These are phyloP conservation scores for Candida lessepsii DNA, from an alignment of 805 yeast species.

Conservation along the genomic window DNA sequence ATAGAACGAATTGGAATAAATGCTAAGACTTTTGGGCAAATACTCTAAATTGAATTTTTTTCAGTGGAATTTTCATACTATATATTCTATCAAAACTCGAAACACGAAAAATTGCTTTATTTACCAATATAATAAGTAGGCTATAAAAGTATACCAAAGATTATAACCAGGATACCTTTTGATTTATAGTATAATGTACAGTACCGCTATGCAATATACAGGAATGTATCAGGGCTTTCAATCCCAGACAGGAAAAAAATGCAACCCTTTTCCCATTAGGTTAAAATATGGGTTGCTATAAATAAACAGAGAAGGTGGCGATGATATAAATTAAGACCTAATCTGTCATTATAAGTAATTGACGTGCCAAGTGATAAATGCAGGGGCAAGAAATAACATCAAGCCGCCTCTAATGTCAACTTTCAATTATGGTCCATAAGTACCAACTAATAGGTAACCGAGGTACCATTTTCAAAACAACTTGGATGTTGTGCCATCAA, in stretches of 20 bases:
- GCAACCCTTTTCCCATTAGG: conserved; percentile 4
- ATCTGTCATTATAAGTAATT: neutral
- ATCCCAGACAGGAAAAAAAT: conserved; percentile 8
- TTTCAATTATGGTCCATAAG: too few species aligned
- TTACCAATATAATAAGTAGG: conserved; percentile 9
- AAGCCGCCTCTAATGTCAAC: too few species aligned
- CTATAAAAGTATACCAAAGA: conserved; percentile 8
- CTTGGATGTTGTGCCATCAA: too few species aligned
- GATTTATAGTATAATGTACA: conserved; percentile 1
- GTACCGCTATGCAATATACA: neutral
- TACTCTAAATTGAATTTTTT: conserved; percentile 7
- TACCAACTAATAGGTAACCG: too few species aligned
- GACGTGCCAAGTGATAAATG: conserved; percentile 2
- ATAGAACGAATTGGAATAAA: neutral
- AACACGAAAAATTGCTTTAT: conserved; percentile 11
- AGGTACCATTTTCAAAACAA: too few species aligned
- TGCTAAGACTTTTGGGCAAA: too few species aligned
- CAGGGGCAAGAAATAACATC: too few species aligned
- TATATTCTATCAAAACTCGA: conserved; percentile 8
- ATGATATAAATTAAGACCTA: neutral
- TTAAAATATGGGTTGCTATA: conserved; percentile 2
- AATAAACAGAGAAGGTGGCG: conserved; percentile 1
- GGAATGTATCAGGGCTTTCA: conserved; percentile 8
- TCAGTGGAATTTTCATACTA: conserved; percentile 2
- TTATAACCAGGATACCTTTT: conserved; percentile 1